phyloP scores from a whole-genome alignment of 2,329 filamentous ascomycete species.

The Trichoderma oligosporum region DNA sequence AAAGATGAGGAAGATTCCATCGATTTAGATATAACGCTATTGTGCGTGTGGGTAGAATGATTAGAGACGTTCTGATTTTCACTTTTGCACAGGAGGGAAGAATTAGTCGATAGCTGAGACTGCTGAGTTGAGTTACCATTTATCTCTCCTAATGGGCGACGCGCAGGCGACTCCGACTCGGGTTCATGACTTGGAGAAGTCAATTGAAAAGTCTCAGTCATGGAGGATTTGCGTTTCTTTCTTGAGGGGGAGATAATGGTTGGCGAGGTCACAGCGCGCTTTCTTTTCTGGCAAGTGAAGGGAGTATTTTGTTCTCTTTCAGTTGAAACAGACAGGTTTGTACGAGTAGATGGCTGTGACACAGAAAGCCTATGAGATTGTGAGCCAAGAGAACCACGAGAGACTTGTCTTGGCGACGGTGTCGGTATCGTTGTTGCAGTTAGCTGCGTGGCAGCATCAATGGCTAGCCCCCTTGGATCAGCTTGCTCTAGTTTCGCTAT shows the following conservation, averaged over 20 bases:
- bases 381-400: constrained; percentile 25
- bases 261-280: background rate
- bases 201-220: background rate
- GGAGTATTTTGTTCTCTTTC: background rate
- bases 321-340: background rate
- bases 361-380: background rate
- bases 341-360: background rate
- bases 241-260: constrained; percentile 4
- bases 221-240: constrained; percentile 23
- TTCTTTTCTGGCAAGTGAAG: constrained; percentile 19
- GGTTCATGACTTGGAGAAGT: background rate
- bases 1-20: background rate
- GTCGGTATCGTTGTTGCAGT: constrained; percentile 39
- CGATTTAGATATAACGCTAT: background rate
- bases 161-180: constrained; percentile 10
- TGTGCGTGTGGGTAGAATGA: background rate
- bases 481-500: constrained; percentile 55
- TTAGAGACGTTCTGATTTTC: background rate
- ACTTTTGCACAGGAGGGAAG: background rate
- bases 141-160: constrained; percentile 25
- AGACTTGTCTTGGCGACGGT: constrained; percentile 32
- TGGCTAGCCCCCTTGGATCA: constrained; percentile 43
- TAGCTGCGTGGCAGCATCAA: constrained; percentile 45
- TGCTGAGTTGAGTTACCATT: constrained; percentile 25
- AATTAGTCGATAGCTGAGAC: background rate